Conservation (phyloP, 2,329 filamentous ascomycete genomes). For the Fusarium drepaniforme region DNA sequence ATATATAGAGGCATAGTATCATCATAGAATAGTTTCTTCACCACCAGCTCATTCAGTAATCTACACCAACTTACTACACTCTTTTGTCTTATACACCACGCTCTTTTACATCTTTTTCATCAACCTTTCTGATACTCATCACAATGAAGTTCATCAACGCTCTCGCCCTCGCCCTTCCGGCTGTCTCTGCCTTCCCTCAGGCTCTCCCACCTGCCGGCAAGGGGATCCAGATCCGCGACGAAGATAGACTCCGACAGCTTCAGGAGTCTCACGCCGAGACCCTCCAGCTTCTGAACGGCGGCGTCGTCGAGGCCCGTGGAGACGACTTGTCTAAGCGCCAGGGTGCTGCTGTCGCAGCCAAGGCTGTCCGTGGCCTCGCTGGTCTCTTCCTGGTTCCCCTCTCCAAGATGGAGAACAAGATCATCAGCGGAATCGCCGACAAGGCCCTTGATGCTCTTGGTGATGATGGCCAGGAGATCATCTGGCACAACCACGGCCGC, state of each 20-base stretch:
- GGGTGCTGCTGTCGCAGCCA: neutral
- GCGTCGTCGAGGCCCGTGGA: neutral
- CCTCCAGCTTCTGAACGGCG: neutral
- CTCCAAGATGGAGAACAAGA: neutral
- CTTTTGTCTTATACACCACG: neutral
- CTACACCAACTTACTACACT: neutral
- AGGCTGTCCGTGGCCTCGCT: neutral
- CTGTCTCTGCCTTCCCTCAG: neutral
- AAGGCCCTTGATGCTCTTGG: neutral
- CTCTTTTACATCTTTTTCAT: neutral
- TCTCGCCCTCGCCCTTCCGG: neutral
- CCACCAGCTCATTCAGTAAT: neutral
- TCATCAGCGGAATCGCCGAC: neutral
- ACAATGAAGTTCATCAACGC: slow-evolving; percentile 1
- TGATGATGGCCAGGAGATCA: neutral
- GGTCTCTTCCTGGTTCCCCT: neutral
- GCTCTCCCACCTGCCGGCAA: neutral
- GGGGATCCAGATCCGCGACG: slow-evolving; percentile 2
- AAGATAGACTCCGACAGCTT: neutral
- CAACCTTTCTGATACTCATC: neutral
- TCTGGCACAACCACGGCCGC: slow-evolving; percentile 10
- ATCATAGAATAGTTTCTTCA: neutral
- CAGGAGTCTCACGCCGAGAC: neutral
- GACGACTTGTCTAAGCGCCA: slow-evolving; percentile 2
- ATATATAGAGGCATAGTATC: neutral